A percentile compares a stretch with the other conserved stretches of the same genome.
Evolutionary conservation across 1,284 basidiomycete genomes (phyloP).

Genomic region (Tylopilus sp.): DNA sequence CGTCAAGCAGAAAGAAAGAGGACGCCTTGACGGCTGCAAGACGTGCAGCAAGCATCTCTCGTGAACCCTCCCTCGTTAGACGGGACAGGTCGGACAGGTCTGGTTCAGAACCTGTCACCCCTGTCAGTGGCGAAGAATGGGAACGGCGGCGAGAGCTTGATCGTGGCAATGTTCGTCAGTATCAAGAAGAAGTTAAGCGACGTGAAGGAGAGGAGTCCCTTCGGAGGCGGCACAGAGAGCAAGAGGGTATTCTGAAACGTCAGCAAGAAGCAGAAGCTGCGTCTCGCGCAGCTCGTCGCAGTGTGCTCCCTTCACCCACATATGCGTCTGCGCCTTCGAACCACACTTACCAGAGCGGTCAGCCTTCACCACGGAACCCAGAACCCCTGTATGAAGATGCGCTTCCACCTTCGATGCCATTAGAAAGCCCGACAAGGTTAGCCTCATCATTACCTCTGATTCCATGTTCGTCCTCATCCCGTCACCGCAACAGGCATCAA

Average conservation of each 20-base stretch:
- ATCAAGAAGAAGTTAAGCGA: conserved; percentile 26
- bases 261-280: conserved; percentile 42
- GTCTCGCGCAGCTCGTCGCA: conserved; percentile 27
- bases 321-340: conserved; percentile 17
- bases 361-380: conserved; percentile 25
- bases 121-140: conserved; percentile 26
- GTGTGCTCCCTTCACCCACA: conserved; percentile 20
- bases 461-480: conserved; percentile 31
- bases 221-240: conserved; percentile 38
- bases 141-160: conserved; percentile 29
- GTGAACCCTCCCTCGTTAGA: conserved; percentile 23
- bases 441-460: conserved; percentile 27
- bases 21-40: conserved; percentile 25
- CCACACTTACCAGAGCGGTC: conserved; percentile 21
- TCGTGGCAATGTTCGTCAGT: conserved; percentile 17
- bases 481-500: conserved; percentile 20
- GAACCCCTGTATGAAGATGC: conserved; percentile 23
- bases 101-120: conserved; percentile 27
- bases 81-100: conserved; percentile 28
- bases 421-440: conserved; percentile 44
- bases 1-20: conserved; percentile 24
- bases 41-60: conserved; percentile 25
- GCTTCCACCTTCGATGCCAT: conserved; percentile 38
- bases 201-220: conserved; percentile 34
- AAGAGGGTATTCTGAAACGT: conserved; percentile 45